These are phyloP conservation scores for Fusarium redolens DNA, from an alignment of 2,329 filamentous ascomycete genomes.

Conservation along the genomic window DNA sequence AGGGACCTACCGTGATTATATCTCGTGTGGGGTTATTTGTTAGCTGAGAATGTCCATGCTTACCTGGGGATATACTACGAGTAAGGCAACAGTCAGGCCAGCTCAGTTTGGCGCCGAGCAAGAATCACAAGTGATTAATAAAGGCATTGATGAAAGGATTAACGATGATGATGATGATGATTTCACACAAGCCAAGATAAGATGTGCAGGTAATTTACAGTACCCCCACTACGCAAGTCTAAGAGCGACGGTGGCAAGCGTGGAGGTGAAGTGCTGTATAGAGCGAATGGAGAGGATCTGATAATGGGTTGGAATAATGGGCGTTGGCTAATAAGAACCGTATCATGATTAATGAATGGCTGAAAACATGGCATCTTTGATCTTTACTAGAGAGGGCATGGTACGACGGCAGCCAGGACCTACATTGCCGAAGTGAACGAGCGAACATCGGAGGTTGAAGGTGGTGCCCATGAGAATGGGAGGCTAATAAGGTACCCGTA, in stretches of 20 bases:
- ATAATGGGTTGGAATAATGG: conserved; percentile 37
- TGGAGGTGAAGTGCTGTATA: conserved; percentile 21
- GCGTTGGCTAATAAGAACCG: conserved; percentile 40
- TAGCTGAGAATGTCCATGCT: conserved; percentile 9
- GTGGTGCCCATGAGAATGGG: conserved; percentile 14
- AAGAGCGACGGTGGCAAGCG: conserved; percentile 26
- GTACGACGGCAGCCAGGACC: conserved; percentile 23
- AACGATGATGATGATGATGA: conserved; percentile 28
- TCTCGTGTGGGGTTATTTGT: conserved; percentile 20
- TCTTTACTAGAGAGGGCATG: conserved; percentile 31
- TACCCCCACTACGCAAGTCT: conserved; percentile 27
- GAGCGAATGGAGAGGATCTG: conserved; percentile 38
- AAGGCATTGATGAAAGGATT: conserved; percentile 6
- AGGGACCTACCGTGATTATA: conserved; percentile 5
- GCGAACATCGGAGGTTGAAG: conserved; percentile 33
- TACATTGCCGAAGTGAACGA: conserved; percentile 22
- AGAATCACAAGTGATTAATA: conserved; percentile 2
- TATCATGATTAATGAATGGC: conserved; percentile 32
- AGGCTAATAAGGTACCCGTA: conserved; percentile 24
- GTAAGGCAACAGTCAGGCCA: conserved; percentile 18
- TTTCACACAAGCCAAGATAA: conserved; percentile 34
- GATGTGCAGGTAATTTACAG: conserved; percentile 14
- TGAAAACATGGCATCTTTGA: conserved; percentile 20
- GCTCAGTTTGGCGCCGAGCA: conserved; percentile 17
- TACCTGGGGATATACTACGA: neutral